Evolutionary conservation across 345 rosid genomes (phyloP).

Genomic region (Camelina laxa): DNA sequence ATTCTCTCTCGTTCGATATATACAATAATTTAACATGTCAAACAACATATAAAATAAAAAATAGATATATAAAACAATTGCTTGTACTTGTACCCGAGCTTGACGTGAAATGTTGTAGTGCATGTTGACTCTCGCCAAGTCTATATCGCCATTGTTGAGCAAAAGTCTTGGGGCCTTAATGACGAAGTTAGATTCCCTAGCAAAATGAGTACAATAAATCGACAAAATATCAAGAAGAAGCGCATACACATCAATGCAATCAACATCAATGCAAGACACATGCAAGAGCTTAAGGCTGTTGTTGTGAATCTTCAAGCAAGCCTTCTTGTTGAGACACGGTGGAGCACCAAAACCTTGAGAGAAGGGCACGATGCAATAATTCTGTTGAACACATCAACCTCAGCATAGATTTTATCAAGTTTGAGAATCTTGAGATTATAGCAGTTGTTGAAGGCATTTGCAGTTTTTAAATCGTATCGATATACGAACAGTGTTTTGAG

Average conservation of each 20-base stretch:
- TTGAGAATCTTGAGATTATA: conserved; percentile 1
- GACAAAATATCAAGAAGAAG: conserved; percentile 12
- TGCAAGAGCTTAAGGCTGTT: conserved; percentile 16
- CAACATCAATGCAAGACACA: neutral
- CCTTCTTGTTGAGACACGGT: neutral
- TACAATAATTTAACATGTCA: neutral
- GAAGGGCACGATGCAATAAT: conserved; percentile 19
- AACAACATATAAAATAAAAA: neutral
- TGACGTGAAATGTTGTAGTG: neutral
- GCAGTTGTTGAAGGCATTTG: conserved; percentile 16
- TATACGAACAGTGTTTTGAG: neutral
- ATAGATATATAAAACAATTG: neutral
- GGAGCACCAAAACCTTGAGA: conserved; percentile 5
- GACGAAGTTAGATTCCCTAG: neutral
- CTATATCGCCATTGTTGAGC: neutral
- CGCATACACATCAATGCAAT: neutral
- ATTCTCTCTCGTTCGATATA: conserved; percentile 5
- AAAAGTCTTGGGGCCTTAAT: neutral
- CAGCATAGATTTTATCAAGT: neutral
- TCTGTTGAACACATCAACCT: conserved; percentile 10
- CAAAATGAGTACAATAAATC: neutral
- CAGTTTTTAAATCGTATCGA: neutral
- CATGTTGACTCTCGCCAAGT: neutral
- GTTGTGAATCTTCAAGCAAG: conserved; percentile 20
- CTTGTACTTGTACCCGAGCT: conserved; percentile 11